These are phyloP conservation scores for Alternaria sp. DNA, from an alignment of 2,329 filamentous ascomycete species.

Conservation along the genomic window DNA sequence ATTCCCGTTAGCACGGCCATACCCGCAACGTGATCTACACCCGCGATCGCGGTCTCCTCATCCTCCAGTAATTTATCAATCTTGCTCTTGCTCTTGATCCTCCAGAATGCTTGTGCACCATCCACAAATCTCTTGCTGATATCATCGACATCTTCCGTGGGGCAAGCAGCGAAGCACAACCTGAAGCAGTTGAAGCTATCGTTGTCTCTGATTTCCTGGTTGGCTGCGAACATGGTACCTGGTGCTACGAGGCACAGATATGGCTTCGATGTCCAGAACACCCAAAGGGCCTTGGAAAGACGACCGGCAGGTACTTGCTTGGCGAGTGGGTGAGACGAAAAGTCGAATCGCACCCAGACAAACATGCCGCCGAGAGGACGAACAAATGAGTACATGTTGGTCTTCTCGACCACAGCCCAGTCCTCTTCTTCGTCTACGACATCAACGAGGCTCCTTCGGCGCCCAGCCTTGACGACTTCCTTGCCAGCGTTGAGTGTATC, in stretches of 20 bases:
- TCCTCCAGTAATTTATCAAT: conserved; percentile 69
- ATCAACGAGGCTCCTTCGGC: conserved; percentile 45
- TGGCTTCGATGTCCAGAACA: conserved; percentile 73
- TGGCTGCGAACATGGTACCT: conserved; percentile 77
- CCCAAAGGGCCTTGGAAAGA: conserved; percentile 72
- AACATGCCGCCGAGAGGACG: conserved; percentile 94
- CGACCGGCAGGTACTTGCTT: conserved; percentile 61
- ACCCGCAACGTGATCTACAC: conserved; percentile 27
- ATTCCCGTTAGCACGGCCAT: conserved; percentile 44
- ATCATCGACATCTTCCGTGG: conserved; percentile 71
- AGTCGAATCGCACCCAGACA: conserved; percentile 78
- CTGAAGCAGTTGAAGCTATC: conserved; percentile 77
- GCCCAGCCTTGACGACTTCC: conserved; percentile 70
- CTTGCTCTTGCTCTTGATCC: conserved; percentile 70
- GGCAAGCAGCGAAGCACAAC: conserved; percentile 85
- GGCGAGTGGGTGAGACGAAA: conserved; percentile 76
- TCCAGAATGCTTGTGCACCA: conserved; percentile 79
- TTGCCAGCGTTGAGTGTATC: conserved; percentile 73
- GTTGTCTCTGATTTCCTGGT: conserved; percentile 63
- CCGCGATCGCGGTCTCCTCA: conserved; percentile 21
- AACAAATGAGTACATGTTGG: conserved; percentile 75
- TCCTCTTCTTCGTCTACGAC: conserved; percentile 58
- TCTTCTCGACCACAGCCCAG: conserved; percentile 80
- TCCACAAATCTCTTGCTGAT: conserved; percentile 71
- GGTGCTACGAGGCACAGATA: conserved; percentile 75